Evolutionary conservation across 371 early-diverging fungal genomes (phyloP).

Genomic region (Basidiobolus heterosporus): DNA sequence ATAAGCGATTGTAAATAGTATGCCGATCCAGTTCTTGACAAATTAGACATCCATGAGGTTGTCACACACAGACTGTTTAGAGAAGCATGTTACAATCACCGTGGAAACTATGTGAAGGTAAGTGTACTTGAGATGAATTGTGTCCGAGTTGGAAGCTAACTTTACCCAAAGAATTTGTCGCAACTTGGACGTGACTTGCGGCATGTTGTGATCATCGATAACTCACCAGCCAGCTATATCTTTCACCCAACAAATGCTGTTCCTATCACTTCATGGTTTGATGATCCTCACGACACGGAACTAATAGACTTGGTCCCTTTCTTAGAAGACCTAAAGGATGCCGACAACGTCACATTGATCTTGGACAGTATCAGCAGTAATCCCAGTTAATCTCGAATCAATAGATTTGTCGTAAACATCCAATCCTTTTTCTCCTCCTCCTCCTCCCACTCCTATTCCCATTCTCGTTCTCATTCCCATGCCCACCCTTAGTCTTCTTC

Average conservation of each 20-base stretch:
- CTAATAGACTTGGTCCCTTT: constrained; percentile 83
- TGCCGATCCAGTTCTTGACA: constrained; percentile 90
- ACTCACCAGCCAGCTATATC: constrained; percentile 83
- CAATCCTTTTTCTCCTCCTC: too few species aligned
- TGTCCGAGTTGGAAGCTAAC: background rate
- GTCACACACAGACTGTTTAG: constrained; percentile 85
- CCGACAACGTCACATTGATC: constrained; percentile 76
- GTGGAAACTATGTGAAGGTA: constrained; percentile 92
- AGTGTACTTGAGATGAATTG: background rate
- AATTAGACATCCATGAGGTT: constrained; percentile 68
- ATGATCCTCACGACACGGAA: constrained; percentile 88
- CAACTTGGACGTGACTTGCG: constrained; percentile 73
- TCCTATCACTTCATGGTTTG: constrained; percentile 92
- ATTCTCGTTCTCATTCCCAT: too few species aligned
- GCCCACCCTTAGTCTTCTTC: too few species aligned
- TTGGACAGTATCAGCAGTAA: constrained; percentile 24
- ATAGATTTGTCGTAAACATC: too few species aligned
- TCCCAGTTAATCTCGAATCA: too few species aligned
- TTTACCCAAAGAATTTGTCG: constrained; percentile 40
- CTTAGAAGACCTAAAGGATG: constrained; percentile 70
- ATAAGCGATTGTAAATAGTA: constrained; percentile 38
- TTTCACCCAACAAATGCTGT: constrained; percentile 91
- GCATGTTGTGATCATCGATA: constrained; percentile 69
- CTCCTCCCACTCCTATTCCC: too few species aligned
- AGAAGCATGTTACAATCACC: constrained; percentile 85